A percentile compares a stretch with the other conserved stretches of the same genome.
Evolutionary conservation across 1,284 basidiomycete species (phyloP).

Genomic region (Ceratobasidium sp.): DNA sequence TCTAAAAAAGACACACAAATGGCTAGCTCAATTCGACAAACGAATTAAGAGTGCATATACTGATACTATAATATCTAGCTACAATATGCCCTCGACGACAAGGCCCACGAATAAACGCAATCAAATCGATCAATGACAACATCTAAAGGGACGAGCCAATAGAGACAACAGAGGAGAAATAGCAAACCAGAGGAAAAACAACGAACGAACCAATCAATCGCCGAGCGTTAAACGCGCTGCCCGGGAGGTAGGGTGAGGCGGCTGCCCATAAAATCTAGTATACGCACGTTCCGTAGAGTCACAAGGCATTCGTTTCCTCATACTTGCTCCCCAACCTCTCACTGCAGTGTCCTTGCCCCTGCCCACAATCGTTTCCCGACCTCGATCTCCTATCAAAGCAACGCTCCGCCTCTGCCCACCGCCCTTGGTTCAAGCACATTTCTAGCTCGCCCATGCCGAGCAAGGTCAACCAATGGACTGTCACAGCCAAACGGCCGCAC

Average conservation of each 20-base stretch:
- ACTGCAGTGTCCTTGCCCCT: background rate
- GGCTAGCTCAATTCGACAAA: too few species aligned
- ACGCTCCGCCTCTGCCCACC: background rate
- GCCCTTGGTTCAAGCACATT: background rate
- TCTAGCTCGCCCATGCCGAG: background rate
- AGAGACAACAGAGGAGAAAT: background rate
- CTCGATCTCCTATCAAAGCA: background rate
- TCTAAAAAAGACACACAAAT: too few species aligned
- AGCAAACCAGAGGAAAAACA: background rate
- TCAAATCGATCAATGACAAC: background rate
- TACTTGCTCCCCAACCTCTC: background rate
- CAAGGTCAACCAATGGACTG: background rate
- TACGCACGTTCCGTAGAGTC: background rate
- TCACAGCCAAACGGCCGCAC: background rate
- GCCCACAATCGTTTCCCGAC: constrained; percentile 2
- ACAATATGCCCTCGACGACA: background rate
- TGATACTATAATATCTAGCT: background rate
- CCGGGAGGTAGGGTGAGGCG: background rate
- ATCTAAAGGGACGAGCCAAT: background rate
- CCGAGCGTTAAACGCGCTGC: background rate
- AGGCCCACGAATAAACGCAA: background rate
- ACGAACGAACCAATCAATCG: background rate
- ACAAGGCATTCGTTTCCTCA: background rate
- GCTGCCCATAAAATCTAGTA: background rate
- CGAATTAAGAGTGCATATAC: too few species aligned